Conservation (phyloP, 1,284 basidiomycete genomes). For the Pyrrhoderma noxium region DNA sequence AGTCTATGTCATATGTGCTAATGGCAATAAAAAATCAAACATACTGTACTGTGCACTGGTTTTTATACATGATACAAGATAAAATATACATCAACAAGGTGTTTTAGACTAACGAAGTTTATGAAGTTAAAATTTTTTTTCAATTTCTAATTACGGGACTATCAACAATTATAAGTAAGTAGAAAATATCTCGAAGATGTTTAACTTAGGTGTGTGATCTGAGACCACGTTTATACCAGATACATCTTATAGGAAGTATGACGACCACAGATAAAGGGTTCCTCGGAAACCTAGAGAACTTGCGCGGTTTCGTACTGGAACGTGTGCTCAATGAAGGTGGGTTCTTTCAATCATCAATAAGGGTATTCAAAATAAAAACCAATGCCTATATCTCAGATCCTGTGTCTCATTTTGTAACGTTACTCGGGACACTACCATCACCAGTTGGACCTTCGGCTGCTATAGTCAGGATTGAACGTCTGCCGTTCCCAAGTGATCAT, state of each 20-base stretch:
- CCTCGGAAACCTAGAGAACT: constrained; percentile 13
- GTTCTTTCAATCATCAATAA: neutral
- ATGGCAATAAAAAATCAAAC: no score
- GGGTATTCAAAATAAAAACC: no score
- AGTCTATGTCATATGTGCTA: neutral
- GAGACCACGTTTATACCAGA: constrained; percentile 40
- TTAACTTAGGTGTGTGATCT: no score
- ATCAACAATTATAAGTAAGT: no score
- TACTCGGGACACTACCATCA: constrained; percentile 35
- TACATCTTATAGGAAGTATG: constrained; percentile 39
- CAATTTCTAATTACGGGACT: no score
- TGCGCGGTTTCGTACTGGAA: constrained; percentile 41
- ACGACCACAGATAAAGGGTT: constrained; percentile 31
- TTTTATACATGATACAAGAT: neutral
- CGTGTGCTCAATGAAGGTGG: constrained; percentile 52
- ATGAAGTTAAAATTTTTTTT: no score
- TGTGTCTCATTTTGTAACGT: constrained; percentile 36
- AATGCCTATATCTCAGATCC: constrained; percentile 38
- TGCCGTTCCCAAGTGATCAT: constrained; percentile 36
- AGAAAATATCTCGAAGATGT: no score
- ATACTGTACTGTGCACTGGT: neutral
- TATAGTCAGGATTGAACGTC: constrained; percentile 57
- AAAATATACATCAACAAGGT: neutral
- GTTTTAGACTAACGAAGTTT: neutral
- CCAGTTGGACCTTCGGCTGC: constrained; percentile 30